These are phyloP conservation scores for Bondarzewia mesenterica DNA, from an alignment of 1,284 basidiomycete genomes.

Conservation along the genomic window DNA sequence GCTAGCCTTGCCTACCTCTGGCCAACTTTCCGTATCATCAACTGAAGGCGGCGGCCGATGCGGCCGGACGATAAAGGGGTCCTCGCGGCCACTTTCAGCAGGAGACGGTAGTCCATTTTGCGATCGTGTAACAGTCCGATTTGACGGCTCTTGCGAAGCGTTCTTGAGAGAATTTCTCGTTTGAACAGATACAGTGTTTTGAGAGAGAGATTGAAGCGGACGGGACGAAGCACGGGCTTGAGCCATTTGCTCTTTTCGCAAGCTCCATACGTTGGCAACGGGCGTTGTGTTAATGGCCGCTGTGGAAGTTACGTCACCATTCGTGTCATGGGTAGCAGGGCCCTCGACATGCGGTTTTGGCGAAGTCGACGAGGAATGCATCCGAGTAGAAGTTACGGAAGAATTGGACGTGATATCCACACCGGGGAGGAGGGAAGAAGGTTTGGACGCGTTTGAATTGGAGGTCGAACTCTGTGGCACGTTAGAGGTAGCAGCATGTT, in stretches of 20 bases:
- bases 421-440: slow-evolving; percentile 6
- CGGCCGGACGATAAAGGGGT: slow-evolving; percentile 1
- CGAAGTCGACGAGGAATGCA: slow-evolving; percentile 9
- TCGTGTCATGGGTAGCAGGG: slow-evolving; percentile 1
- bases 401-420: slow-evolving; percentile 9
- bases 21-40: slow-evolving; percentile 38
- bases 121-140: slow-evolving; percentile 4
- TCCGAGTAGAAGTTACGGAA: slow-evolving; percentile 12
- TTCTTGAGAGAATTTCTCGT: slow-evolving; percentile 3
- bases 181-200: slow-evolving; percentile 9
- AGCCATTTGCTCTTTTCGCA: slow-evolving; percentile 40
- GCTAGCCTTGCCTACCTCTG: slow-evolving; percentile 33
- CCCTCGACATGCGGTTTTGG: slow-evolving; percentile 1
- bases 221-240: slow-evolving; percentile 20
- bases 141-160: slow-evolving; percentile 1
- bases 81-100: not conserved
- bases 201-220: slow-evolving; percentile 6
- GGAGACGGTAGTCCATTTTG: not conserved
- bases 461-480: slow-evolving; percentile 8
- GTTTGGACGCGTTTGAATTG: slow-evolving; percentile 8
- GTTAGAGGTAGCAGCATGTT: slow-evolving; percentile 10
- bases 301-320: slow-evolving; percentile 4
- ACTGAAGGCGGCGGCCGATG: slow-evolving; percentile 16
- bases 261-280: slow-evolving; percentile 42
- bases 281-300: slow-evolving; percentile 20